A percentile compares a stretch with the other conserved stretches of the same genome.
phyloP scores from a whole-genome alignment of 202 grass and related monocot genomes.

The Bolboschoenoplectus hybrid region DNA sequence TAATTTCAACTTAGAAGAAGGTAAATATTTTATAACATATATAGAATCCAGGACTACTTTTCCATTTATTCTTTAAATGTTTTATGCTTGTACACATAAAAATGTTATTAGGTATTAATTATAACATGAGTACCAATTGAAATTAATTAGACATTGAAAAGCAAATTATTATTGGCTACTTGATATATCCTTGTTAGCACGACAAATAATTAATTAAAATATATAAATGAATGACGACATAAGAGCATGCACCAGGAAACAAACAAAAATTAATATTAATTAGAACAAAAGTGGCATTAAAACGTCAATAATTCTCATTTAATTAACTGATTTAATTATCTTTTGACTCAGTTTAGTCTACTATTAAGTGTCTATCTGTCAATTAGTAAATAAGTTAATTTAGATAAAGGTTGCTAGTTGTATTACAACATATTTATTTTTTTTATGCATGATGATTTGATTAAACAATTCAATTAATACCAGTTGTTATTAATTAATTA shows the following conservation, averaged over 20 bases:
- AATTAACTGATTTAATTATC: not conserved
- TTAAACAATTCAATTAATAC: not conserved
- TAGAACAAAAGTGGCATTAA: not conserved
- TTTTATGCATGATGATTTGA: not conserved
- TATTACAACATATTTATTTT: not conserved
- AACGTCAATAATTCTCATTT: not conserved
- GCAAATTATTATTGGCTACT: not conserved
- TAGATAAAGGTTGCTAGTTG: conserved; percentile 14
- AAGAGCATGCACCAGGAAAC: not conserved
- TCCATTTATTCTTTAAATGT: too few species aligned
- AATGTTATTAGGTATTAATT: not conserved
- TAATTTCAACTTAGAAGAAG: too few species aligned
- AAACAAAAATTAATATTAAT: not conserved
- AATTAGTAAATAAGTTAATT: not conserved
- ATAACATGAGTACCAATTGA: not conserved
- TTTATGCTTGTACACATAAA: too few species aligned
- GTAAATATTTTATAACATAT: too few species aligned
- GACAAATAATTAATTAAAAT: not conserved
- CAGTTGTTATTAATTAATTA: conserved; percentile 17
- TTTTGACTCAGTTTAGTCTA: not conserved
- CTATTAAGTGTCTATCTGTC: not conserved
- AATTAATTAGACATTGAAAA: not conserved
- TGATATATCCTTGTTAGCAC: not conserved
- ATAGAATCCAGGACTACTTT: too few species aligned
- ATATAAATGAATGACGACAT: not conserved